Base-by-base conservation (phyloP, 331 rosid species). In the Quercus lobata region DNA sequence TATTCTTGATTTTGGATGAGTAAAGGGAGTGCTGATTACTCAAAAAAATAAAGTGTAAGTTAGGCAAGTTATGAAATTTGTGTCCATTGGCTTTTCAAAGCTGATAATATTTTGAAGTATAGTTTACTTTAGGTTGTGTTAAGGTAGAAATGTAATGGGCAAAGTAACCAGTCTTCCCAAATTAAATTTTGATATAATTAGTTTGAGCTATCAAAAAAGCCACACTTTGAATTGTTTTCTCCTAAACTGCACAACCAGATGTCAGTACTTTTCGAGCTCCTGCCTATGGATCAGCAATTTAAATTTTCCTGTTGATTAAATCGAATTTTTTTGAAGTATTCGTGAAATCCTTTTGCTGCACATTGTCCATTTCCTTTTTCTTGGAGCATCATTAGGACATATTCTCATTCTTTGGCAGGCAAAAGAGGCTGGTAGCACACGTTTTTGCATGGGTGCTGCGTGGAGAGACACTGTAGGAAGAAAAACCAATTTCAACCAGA, bases 371-470 rank as follows among this genome's bases (percentile, higher is more conserved):
- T 68, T 7, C 24, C 25, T 12, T 35, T 32, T 32, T 34, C 15
- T 19, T 68, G 72, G 27, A 34, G 70, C 81, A 78, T 46, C 18
- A 70, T 76, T 55, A 68, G 65, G 41, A 52, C 29, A 72, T 77
- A 76, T 35, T 74, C 76, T 68, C 63, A 54, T 82, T 58, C 44
- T 70, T 84, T 84, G 81, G 61, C 79, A 95, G 99, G 99, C 99
- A 55, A 95, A 93, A 83, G 98, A 95, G 82, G 99, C 92, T 76
- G 99, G 99, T 81, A 95, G 99, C 83, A 93, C 99, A 69, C 97
- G 98, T 65, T 95, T 95, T 86, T 95, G 99, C 80, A 95, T 95
- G 99, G 98, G 99, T 74, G 99, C 98, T 76, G 99, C 99, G 4
- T 95, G 99, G 99, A 93, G 99, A 86, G 99, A 95, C 75, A 95